Base-by-base conservation (phyloP, 768 basidiomycete genomes). In the Russula sp. region DNA sequence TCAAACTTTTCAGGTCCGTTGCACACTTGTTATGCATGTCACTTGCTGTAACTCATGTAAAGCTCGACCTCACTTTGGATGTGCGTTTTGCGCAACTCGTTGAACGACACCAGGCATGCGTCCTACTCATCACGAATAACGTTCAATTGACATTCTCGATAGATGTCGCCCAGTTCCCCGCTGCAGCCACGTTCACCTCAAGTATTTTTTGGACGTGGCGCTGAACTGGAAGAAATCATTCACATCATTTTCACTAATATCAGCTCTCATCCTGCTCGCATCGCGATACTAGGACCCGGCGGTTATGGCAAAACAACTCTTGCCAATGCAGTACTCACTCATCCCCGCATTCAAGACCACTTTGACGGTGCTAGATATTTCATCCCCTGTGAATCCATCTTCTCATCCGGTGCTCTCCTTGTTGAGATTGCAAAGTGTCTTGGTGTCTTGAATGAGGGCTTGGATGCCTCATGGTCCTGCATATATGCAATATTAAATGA, bases 221-320 rank as follows among this genome's bases (percentile, higher is more conserved):
- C 37, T 4, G 55, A 55, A 37, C 39, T 55, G 9, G 22, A 7
- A 4, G 6, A 44, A 13, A 42, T 42, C 40, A 8, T 53, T 39
- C 6, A 37, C 4, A 53, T 53, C 32, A 53, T 53, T 11, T 37
- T 37, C 16, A 11, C 16, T 2, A 22, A 32, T 32, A 6, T 44
- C 4, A 6, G 27, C 55, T 55, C 55, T 11, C 13, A 7, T 55
- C 57, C 57, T 42, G 59, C 58, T 11, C 58, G 49, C 9, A 39
- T 51, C 2, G 59, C 59, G 5, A 60, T 60, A 9, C 48, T 60
- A n/a, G 59, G 59, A 4, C 50, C 50, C 3, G 50, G 50, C 18
- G 59, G 59, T 20, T 35, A 51, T 37, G 59, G 59, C 4, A 60
- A 60, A 27, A 52, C 39, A 16, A 51, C 50, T 9, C 59, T 60